Evolutionary conservation across 768 basidiomycete species (phyloP), one percentile per base, ranked within the genome.

Genomic region (Lactarius psammicola): DNA sequence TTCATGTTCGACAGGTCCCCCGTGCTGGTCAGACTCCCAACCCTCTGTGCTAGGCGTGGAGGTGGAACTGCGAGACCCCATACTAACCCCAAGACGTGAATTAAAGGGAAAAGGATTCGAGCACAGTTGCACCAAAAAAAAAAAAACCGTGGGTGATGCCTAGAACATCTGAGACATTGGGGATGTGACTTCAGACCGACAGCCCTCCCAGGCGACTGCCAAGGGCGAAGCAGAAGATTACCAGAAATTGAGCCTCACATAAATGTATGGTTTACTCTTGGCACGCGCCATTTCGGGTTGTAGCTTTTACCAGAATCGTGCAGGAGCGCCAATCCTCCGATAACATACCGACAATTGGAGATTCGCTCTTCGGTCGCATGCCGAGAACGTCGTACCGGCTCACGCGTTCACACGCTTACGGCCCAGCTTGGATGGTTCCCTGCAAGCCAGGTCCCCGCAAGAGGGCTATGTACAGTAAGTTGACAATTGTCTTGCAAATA

Each of bases 11-110:
- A n/a, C n/a, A n/a, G 11, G 13, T 51, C 64, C 62, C 3, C 64
- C 66, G 5, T 67, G 46, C 1, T 23, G 11, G n/a, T 36, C 54
- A 33, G 64, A 53, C 2, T 57, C 64, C 40, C 56, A 30, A 10
- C 36, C 7, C 36, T 30, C 38, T n/a, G 26, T 15, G 31, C 42
- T 40, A 7, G 38, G 23, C 11, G 33, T 13, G 28, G 59, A 59
- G 4, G 38, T 9, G 20, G 44, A 54, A 44, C 58, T 67, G 23
- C 20, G 36, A 31, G n/a, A 51, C 3, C n/a, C 55, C 63, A 61
- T 59, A 34, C 26, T 26, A 42, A 56, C n/a, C 57, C 30, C 2
- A 63, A 36, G 42, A 56, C 3, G 55, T 46, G 7, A 20, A 46
- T n/a, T 38, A 10, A n/a, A 54, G 20, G 17, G 54, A 33, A 17